Base-by-base conservation (phyloP, 805 yeast genomes). In the Ogataea philodendri region DNA sequence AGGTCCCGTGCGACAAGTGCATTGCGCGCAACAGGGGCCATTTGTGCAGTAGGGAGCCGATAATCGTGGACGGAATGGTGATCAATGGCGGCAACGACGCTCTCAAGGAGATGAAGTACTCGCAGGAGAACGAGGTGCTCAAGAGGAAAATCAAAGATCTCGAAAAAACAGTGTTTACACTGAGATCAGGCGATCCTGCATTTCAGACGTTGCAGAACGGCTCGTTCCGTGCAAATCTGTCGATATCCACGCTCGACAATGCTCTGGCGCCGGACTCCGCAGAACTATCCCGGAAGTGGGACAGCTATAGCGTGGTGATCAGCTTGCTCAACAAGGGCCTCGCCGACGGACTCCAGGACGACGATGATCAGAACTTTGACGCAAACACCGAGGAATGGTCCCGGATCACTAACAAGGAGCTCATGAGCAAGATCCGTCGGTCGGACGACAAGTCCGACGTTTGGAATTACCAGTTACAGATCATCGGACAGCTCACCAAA, bases 1-100 rank as follows among this genome's bases (percentile, higher is more conserved):
- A 59, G 19, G 55, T 56, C 16, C 78, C 78, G 1, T 72, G 78
- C 44, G 60, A 65, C 22, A 59, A 62, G 10, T 70, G 78, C 40
- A 57, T 61, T 10, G 46, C 50, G 7, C 44, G 65, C 35, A 55
- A 58, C 26, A 41, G 51, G 27, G 63, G 52, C 3, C 57, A 53
- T 37, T 26, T 52, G 11, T 63, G 68, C 39, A 38, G 52, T 5
- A 45, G 62, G 31, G 68, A 63, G 39, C 57, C 60, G 2, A 52
- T 61, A 2, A 46, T 62, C 1, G 61, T 60, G 10, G 62, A 56
- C 37, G 67, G 66, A 1, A 26, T 55, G 19, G 28, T 61, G 9
- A 42, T 54, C 18, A 55, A 58, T 41, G 42, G 51, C 5, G 49
- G 48, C 7, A 46, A 45, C 20, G 49, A 42, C 21, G 27, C 26